phyloP scores from a whole-genome alignment of 169 alveolate species.

The Theileria sp. region DNA sequence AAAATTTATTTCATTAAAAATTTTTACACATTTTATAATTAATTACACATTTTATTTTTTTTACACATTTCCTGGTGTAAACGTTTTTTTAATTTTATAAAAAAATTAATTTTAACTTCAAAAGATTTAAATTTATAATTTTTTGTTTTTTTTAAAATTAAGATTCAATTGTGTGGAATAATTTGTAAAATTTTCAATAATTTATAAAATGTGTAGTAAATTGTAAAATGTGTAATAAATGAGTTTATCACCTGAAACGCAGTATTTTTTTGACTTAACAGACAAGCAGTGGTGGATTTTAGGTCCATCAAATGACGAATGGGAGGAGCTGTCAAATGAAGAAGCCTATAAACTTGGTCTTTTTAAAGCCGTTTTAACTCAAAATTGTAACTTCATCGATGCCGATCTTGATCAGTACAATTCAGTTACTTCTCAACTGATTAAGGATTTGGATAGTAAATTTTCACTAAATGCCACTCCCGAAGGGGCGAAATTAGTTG shows the following conservation, averaged over 20 bases:
- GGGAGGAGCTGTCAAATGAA: constrained; percentile 35
- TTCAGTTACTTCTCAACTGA: constrained; percentile 26
- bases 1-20: no score
- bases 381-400: constrained; percentile 50
- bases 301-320: constrained; percentile 11
- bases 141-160: not conserved
- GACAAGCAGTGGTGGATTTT: constrained; percentile 64
- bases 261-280: constrained; percentile 57
- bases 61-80: no score
- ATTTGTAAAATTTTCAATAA: not conserved
- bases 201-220: constrained; percentile 6
- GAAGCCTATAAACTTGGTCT: constrained; percentile 39
- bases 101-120: constrained; percentile 64
- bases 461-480: not conserved
- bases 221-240: no score
- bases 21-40: not conserved
- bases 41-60: not conserved
- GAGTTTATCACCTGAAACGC: constrained; percentile 19
- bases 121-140: not conserved
- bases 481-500: not conserved
- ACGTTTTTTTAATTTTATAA: not conserved
- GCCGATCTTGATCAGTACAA: constrained; percentile 34
- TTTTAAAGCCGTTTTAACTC: constrained; percentile 32
- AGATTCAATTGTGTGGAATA: not conserved
- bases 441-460: not conserved